phyloP scores from a whole-genome alignment of 116 monocot genomes.

The Trichopus zeylanicus region DNA sequence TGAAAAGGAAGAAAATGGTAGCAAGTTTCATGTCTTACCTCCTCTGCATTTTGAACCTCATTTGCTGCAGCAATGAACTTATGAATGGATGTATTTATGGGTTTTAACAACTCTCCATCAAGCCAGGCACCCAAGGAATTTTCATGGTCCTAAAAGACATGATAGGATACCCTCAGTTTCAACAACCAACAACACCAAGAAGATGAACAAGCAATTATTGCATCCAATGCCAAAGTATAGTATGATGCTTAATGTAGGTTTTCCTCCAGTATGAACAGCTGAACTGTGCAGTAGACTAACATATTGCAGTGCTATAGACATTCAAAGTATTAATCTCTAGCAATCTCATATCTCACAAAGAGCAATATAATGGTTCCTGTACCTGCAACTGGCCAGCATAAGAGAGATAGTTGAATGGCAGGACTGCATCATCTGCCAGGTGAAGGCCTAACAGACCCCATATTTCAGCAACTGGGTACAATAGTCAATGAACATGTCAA shows the following conservation, averaged over 20 bases:
- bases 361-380: not conserved
- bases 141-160: slow-evolving; percentile 39
- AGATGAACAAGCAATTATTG: too few species aligned
- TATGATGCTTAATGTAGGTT: too few species aligned
- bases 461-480: slow-evolving; percentile 62
- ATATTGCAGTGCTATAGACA: too few species aligned
- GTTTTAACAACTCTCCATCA: slow-evolving; percentile 21
- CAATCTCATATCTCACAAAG: not conserved
- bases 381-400: slow-evolving; percentile 73
- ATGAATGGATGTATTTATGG: slow-evolving; percentile 32
- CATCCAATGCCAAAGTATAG: too few species aligned
- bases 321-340: not conserved
- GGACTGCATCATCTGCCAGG: slow-evolving; percentile 57
- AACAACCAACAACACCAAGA: too few species aligned
- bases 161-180: too few species aligned
- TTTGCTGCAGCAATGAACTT: slow-evolving; percentile 38
- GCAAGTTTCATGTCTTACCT: slow-evolving; percentile 23
- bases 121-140: slow-evolving; percentile 26
- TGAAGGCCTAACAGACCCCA: slow-evolving; percentile 77
- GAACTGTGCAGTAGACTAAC: not conserved
- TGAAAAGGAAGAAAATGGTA: not conserved
- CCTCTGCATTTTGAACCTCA: slow-evolving; percentile 34
- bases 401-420: slow-evolving; percentile 71
- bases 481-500: slow-evolving; percentile 4
- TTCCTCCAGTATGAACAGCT: too few species aligned